Evolutionary conservation across 2,329 filamentous ascomycete genomes (phyloP).

Genomic region (Calonectria hawksworthii): DNA sequence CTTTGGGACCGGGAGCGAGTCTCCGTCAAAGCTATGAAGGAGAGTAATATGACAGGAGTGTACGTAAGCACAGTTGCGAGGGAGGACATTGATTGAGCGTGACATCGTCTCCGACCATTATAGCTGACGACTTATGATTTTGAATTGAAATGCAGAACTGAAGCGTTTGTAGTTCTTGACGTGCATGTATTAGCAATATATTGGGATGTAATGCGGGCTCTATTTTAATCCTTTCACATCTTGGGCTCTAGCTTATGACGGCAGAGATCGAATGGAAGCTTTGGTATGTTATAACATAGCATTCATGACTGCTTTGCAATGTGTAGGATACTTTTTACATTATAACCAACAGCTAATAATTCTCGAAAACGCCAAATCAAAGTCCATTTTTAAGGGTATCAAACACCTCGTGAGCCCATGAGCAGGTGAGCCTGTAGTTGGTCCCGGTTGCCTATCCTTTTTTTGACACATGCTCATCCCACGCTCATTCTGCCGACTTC

Average conservation of each 20-base stretch:
- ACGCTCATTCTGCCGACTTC: conserved; percentile 58
- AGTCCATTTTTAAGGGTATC: conserved; percentile 46
- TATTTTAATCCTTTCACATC: neutral
- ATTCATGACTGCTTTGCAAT: neutral
- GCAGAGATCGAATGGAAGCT: too few relatives aligned
- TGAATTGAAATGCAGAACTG: neutral
- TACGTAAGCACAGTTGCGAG: neutral
- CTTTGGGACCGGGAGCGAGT: conserved; percentile 60
- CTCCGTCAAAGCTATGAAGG: conserved; percentile 56
- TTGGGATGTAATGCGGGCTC: neutral
- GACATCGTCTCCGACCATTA: neutral
- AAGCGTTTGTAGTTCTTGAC: neutral
- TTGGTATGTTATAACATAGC: neutral
- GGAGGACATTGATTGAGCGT: neutral
- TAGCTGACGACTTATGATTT: conserved; percentile 1
- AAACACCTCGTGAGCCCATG: conserved; percentile 44
- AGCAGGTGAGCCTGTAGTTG: conserved; percentile 32
- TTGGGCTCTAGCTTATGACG: neutral
- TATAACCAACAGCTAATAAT: conserved; percentile 24
- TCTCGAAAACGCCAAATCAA: conserved; percentile 38
- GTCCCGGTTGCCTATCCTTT: conserved; percentile 34
- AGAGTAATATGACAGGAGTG: conserved; percentile 25
- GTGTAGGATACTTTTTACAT: neutral
- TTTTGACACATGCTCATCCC: conserved; percentile 30
- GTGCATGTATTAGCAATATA: neutral